Evolutionary conservation across 192 early-diverging fungal genomes (phyloP).

Genomic region (Umbelopsis sp.): DNA sequence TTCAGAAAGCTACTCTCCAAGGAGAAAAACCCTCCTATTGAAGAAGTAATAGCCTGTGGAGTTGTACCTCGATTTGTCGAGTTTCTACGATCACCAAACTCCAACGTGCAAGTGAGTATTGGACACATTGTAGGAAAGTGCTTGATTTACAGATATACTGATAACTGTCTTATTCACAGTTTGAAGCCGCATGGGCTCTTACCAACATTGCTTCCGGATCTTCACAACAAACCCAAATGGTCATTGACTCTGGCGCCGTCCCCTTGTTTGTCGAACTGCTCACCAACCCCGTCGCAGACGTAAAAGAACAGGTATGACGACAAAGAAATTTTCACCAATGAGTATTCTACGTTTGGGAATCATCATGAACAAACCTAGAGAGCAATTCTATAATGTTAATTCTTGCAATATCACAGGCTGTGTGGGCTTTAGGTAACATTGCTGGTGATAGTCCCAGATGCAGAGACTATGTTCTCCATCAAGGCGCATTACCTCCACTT

Average conservation of each 20-base stretch:
- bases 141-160: not conserved
- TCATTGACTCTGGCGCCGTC: constrained; percentile 49
- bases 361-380: no score
- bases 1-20: constrained; percentile 55
- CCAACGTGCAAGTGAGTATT: constrained; percentile 32
- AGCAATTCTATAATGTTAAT: not conserved
- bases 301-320: constrained; percentile 43
- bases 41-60: constrained; percentile 47
- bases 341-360: not conserved
- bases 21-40: constrained; percentile 53
- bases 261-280: constrained; percentile 48
- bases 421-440: constrained; percentile 60
- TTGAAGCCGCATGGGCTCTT: constrained; percentile 59
- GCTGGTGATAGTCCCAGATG: constrained; percentile 46
- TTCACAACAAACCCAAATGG: constrained; percentile 45
- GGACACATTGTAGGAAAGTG: not conserved
- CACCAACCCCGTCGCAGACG: constrained; percentile 31
- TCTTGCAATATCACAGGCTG: constrained; percentile 28
- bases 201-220: constrained; percentile 53
- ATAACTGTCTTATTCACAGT: constrained; percentile 25
- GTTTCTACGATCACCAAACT: constrained; percentile 45
- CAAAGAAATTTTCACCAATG: not conserved
- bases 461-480: constrained; percentile 46
- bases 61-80: constrained; percentile 54
- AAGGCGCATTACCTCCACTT: constrained; percentile 35